These are phyloP conservation scores for Phytophthora ohioensis DNA, from an alignment of 352 stramenopile genomes.

Conservation along the genomic window DNA sequence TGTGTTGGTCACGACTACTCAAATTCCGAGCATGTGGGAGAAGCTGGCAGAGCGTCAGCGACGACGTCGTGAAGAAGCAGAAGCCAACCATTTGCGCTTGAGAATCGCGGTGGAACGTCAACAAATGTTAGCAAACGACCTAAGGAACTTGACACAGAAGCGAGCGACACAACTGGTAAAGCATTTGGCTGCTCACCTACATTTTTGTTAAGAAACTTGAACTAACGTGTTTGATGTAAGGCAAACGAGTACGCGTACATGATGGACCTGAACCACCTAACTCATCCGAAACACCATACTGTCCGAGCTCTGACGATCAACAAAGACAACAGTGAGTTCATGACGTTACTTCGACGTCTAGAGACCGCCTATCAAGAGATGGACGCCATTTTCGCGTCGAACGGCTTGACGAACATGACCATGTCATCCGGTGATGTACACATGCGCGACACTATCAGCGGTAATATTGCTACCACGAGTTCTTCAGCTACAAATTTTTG, in stretches of 20 bases:
- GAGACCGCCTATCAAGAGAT: slow-evolving; percentile 27
- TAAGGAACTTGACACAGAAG: slow-evolving; percentile 40
- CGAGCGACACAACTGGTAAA: slow-evolving; percentile 24
- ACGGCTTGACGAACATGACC: slow-evolving; percentile 22
- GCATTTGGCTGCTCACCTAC: not conserved
- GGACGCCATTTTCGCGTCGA: slow-evolving; percentile 28
- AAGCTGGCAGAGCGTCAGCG: slow-evolving; percentile 35
- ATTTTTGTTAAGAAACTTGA: not conserved
- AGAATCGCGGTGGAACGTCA: slow-evolving; percentile 51
- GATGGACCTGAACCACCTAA: not conserved
- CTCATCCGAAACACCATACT: slow-evolving; percentile 3
- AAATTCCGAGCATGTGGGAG: slow-evolving; percentile 31
- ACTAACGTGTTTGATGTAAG: not conserved
- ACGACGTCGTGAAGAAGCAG: slow-evolving; percentile 12
- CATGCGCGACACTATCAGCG: slow-evolving; percentile 20
- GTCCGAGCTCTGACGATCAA: slow-evolving; percentile 15
- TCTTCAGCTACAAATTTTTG: slow-evolving; percentile 41
- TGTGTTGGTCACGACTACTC: not conserved
- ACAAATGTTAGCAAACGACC: slow-evolving; percentile 36
- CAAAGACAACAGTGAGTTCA: slow-evolving; percentile 20
- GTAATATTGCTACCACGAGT: slow-evolving; percentile 30
- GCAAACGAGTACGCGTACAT: slow-evolving; percentile 8
- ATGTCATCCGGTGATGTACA: slow-evolving; percentile 25
- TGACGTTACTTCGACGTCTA: slow-evolving; percentile 18
- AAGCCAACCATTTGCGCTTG: slow-evolving; percentile 32